Base-by-base conservation (phyloP, 345 rosid species). In the Syzygium aromaticum region DNA sequence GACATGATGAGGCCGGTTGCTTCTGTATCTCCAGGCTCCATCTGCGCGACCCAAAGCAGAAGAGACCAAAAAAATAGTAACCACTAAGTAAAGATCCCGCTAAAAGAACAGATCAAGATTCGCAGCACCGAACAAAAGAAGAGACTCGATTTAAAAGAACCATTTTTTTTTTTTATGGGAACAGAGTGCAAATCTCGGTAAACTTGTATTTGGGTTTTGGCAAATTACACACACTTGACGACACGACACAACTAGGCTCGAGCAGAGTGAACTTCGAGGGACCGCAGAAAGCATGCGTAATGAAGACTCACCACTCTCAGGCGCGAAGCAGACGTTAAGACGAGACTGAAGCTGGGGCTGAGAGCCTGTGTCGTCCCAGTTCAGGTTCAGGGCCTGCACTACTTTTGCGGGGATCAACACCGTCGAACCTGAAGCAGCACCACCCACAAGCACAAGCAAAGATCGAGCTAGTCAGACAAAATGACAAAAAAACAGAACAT, bases 341-440 rank as follows among this genome's bases (percentile, higher is more conserved):
- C 92, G 91, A 57, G 93, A 87, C 40, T 87, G 90, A 53, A 86
- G 57, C 82, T 86, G 93, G 7, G 90, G 87, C 83, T 87, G 91
- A 28, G 89, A 33, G 7, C 90, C 92, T 53, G 92, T 14, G 67
- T 30, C 52, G 77, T 27, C 78, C 30, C 23, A 23, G 85, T 94
- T 95, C 88, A 95, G 73, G 84, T 96, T 94, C 91, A 97, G 84
- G 28, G 96, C 97, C 85, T 94, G 95, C 40, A 94, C 96, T 59
- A 97, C 95, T 89, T 93, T 94, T 15, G 96, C 96, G 12, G 98
- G 99, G 57, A 97, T 92, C 86, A 97, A 84, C 33, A 94, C 97
- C 6, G 96, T 93, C 2, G 95, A 86, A 84, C 94, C 61, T 11
- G 87, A 92, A 89, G 84, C 73, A 30, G 23, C 19, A 11, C 7